Base-by-base conservation (phyloP, 208 protist genomes). In the Leishmania tarentolae region DNA sequence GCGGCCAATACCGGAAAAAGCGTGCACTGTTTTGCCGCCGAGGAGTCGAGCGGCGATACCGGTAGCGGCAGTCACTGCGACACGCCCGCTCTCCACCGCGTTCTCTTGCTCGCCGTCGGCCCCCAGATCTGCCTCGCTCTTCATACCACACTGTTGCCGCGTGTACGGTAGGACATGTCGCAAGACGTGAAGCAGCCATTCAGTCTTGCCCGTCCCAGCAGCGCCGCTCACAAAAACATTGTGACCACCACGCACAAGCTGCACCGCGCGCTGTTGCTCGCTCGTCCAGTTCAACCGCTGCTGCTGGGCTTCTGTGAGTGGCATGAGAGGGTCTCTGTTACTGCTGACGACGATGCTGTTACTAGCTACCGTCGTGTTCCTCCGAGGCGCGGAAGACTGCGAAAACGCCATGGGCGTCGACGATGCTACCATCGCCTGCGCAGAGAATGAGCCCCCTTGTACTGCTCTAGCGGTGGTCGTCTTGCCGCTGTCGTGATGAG, bases 121-220 rank as follows among this genome's bases (percentile, higher is more conserved):
- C 31, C 28, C 24, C 68, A 19, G 68, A 50, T 31, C 24, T 2
- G 68, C 68, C 42, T 21, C 42, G 37, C 28, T 8, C 31, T 47
- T 46, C 42, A 50, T 0, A 53, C 57, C 31, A 31, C 46, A 61
- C 31, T 65, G 83, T 6, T 13, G 69, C 31, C 79, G 53, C 35
- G 42, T 59, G 11, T 37, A 74, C 17, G 78, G 81, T 35, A 91
- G 82, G n/a, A 93, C 83, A 57, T 87, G 63, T 8, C 80, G 46
- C 17, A 95, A n/a, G 7, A 96, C 52, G 70, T 91, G 79, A 35
- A 78, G 78, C 42, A 97, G 82, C 90, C 90, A 95, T 72, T 85
- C 83, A 52, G 92, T 92, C 84, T 98, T 98, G 31, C 95, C 95
- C 1, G 95, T 97, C 7, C 95, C 95, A 4, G 92, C 92, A 24